Evolutionary conservation across 2,329 filamentous ascomycete genomes (phyloP), one percentile per base, ranked within the genome.

Genomic region (Coleophoma cylindrospora): DNA sequence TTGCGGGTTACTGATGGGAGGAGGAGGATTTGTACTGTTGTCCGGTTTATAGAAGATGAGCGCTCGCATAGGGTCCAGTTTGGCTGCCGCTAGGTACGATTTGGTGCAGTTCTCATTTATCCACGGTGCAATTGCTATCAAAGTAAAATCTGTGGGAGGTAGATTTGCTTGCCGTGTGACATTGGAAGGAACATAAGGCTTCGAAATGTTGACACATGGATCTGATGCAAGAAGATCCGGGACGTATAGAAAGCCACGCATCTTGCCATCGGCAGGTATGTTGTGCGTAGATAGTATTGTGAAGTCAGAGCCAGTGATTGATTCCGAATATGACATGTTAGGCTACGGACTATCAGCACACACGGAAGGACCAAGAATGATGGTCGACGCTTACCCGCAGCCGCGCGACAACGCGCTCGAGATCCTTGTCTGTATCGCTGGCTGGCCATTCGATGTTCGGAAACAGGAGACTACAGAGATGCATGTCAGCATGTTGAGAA

Each of bases 101-200:
- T 76, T 69, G 12, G 89, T 87, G 64, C 92, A 99, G 22, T 81
- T 72, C 8, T 77, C 71, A 54, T 78, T 87, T 59, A 90, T 82
- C 91, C 92, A 97, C 27, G 92, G 92, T 21, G 89, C 91, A 48
- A 96, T 71, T 27, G 87, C 91, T 59, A 96, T 81, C 47, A 91
- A 74, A 49, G 86, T 83, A 66, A 89, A 90, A 57, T 87, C 82
- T 45, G 77, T 77, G 0, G 76, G 73, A 0, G 83, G 83, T 1
- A 96, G 79, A 61, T 94, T 77, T n/a, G 69, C 66, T 58, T 80
- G 77, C 14, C 86, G 81, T 12, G 89, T 95, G 49, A 83, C 89
- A 66, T 94, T 91, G 36, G 66, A 60, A 1, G 91, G 89, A 9
- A 96, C 76, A 58, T 86, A 83, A n/a, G 77, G 67, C 38, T 75